Base-by-base conservation (phyloP, 192 early-diverging fungal genomes). In the Umbelopsis isabellina region DNA sequence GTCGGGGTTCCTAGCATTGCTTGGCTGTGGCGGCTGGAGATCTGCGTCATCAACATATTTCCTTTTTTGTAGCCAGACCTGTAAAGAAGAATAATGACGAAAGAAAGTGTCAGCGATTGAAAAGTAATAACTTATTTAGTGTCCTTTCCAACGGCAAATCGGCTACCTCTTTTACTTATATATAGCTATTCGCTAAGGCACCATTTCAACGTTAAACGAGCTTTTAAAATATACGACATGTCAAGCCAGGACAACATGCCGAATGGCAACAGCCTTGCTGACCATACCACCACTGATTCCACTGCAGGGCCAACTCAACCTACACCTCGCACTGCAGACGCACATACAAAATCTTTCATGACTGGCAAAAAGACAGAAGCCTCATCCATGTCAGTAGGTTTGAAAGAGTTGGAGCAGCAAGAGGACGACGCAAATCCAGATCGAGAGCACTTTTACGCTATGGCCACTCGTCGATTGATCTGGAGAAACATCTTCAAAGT, bases 401-500 rank as follows among this genome's bases (percentile, higher is more conserved):
- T 33, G 12, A 22, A 61, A 27, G 55, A 61, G 16, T 35, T 61
- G 55, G 55, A 61, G 25, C 23, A 61, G 33, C 55, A 61, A 35
- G 55, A n/a, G 37, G 18, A 18, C 16, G 55, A 25, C 15, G 25
- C 27, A 35, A 61, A 35, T 18, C 33, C 55, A 35, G 55, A 61
- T 61, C 21, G 55, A 61, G 55, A 61, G 15, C 27, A 35, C 12
- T 61, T 61, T 15, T 61, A 61, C 18, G 55, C 30, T 2, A 33
- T 61, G 27, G 55, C 55, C 30, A 61, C 55, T 35, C 55, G 55
- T 3, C 55, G 55, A 37, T 30, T 61, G 21, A 35, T 61, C 30
- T 61, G 27, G 9, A 25, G 55, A 61, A 61, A 61, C 33, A 30
- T 61, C 10, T 30, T 61, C 15, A 61, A 61, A 61, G 55, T 61